Evolutionary conservation across 257 asterid species (phyloP), one percentile per base, ranked within the genome.

Genomic region (Plantago major): DNA sequence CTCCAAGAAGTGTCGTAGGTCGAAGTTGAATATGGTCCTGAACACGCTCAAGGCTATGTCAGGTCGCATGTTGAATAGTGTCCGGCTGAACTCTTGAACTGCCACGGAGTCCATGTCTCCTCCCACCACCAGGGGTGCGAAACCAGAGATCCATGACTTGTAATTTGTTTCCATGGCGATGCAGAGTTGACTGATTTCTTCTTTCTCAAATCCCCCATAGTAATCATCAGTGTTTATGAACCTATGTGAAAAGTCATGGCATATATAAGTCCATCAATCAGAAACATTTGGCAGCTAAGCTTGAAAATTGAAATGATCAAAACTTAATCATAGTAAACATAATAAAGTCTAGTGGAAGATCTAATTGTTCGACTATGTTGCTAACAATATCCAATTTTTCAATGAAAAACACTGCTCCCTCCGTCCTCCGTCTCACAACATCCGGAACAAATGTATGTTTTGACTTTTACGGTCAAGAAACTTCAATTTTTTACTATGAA

Each of bases 21-120:
- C 95, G 19, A 79, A 46, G n/a, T 30, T 63, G 40, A 90, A 83
- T 37, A 84, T 85, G 16, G 84, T 84, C 2, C 76, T 82, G 0
- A 81, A 80, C 10, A 87, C 84, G 43, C 89, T 79, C 22, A 87
- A 55, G 0, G 97, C 90, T 42, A 90, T 84, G 81, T 90, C 97
- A 0, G 97, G 97, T 26, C 97, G 68, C 95, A 90, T 87, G 58
- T 85, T 87, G 79, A 90, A 90, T n/a, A 90, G 22, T 0, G 97
- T 87, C 61, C 97, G 33, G 61, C 97, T 90, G 57, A 90, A 87
- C 19, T 90, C 97, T 38, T 90, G 97, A 1, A 90, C 93, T 0
- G 88, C 83, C 4, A 79, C 71, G 0, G 97, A 84, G 2, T 82
- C 83, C 97, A 89, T 89, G 78, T 89, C 97, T 0, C 90, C 92